Base-by-base conservation (phyloP, 495 filamentous ascomycete species). In the Oidiodendron maius region DNA sequence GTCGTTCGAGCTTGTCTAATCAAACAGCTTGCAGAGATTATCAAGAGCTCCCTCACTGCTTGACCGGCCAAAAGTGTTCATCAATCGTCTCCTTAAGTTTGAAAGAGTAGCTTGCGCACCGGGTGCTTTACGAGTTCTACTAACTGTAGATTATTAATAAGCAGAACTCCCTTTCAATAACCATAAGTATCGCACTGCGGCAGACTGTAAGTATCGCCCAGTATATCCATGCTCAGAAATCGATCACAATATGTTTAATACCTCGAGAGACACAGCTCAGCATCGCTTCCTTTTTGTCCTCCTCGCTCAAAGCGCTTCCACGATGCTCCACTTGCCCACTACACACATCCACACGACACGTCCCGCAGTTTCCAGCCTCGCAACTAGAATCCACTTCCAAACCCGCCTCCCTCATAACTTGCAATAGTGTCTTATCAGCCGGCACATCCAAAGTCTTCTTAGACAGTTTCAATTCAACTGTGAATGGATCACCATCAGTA, bases 321-420 rank as follows among this genome's bases (percentile, higher is more conserved):
- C 76, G 61, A 63, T 80, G 76, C 12, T 77, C 71, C 10, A 81
- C 71, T 41, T 61, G 50, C 5, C 78, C 78, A 2, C 52, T 61
- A 58, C 63, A 71, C 37, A 80, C 53, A 12, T 44, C 49, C 16
- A 82, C 66, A 49, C 58, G 64, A 56, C 77, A 82, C n/a, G 76
- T 79, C 3, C 76, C 77, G 45, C 78, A 82, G 54, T 80, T 82
- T 0, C 77, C 78, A 4, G 73, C 71, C 59, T 74, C 71, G 60
- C 77, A 82, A 40, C 71, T 75, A 25, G 63, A 71, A 21, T 69
- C 68, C 0, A 78, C 65, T 11, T 66, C 66, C 41, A 71, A 61
- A 0, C 71, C 71, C 3, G 61, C 65, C 8, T 64, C 69, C 25
- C 65, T 66, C 38, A 74, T 49, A 5, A 63, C 55, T 21, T 70